phyloP scores from a whole-genome alignment of 2,329 filamentous ascomycete genomes.

The Aspergillus sp. region DNA sequence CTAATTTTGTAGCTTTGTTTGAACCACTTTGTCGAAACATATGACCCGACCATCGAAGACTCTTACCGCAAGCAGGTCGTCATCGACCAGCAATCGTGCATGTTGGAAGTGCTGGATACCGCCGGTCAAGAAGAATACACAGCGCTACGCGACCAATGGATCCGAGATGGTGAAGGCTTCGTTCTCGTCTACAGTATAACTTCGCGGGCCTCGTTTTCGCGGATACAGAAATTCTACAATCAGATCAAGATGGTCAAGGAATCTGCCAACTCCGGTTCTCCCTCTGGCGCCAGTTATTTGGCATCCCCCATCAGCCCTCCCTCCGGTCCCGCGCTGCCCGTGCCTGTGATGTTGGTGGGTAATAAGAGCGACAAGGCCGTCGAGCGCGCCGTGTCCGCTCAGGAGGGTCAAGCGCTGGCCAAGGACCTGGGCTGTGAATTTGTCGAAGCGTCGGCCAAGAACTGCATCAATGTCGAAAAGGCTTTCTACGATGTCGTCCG shows the following conservation, averaged over 20 bases:
- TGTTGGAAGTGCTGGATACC: slow-evolving; percentile 95
- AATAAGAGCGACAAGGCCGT: slow-evolving; percentile 98
- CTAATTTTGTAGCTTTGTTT: slow-evolving; percentile 64
- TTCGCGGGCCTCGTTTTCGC: slow-evolving; percentile 86
- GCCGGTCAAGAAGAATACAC: slow-evolving; percentile 98
- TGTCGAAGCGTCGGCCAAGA: slow-evolving; percentile 93
- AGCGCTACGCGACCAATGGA: slow-evolving; percentile 94
- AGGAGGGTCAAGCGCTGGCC: slow-evolving; percentile 87
- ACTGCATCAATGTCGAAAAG: slow-evolving; percentile 97
- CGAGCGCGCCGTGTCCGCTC: slow-evolving; percentile 91
- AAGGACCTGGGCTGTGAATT: slow-evolving; percentile 93
- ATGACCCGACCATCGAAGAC: slow-evolving; percentile 63
- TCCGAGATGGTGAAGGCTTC: slow-evolving; percentile 94
- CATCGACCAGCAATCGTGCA: slow-evolving; percentile 91
- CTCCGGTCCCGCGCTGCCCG: slow-evolving; percentile 51
- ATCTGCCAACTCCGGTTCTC: slow-evolving; percentile 55
- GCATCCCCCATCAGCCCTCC: slow-evolving; percentile 45
- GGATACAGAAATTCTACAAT: slow-evolving; percentile 92
- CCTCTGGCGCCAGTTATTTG: slow-evolving; percentile 44
- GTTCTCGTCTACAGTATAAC: slow-evolving; percentile 98
- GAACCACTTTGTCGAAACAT: slow-evolving; percentile 96
- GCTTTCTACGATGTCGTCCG: slow-evolving; percentile 97
- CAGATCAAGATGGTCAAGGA: slow-evolving; percentile 98
- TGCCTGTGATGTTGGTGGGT: slow-evolving; percentile 95
- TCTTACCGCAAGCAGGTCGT: slow-evolving; percentile 66